Evolutionary conservation across 148 eudicot genomes (phyloP), one percentile per base, ranked within the genome.

Genomic region (Rhododendron ovatum): DNA sequence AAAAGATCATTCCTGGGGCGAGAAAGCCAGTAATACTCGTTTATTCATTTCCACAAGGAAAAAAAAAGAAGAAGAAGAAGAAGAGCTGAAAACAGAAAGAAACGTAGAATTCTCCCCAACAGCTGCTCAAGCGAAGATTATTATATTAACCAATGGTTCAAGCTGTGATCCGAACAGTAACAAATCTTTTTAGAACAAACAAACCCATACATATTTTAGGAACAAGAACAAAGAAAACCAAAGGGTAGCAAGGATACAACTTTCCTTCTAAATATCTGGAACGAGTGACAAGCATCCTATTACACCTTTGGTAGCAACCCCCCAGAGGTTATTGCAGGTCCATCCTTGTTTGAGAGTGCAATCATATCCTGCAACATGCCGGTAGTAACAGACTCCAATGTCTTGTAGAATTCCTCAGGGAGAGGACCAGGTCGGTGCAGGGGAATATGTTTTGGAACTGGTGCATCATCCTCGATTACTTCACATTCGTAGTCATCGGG

Each of bases 401-500:
- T 95, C 87, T 92, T 92, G 88, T 92, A 92, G 88, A 96, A 96
- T 90, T 96, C 99, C 88, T 91, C 94, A 0, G 98, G 98, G 22
- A 96, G 93, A 47, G 99, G 99, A 28, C 98, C 98, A 11, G 98
- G 99, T 65, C 98, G 94, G 85, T 96, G 99, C 33, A 91, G 86
- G 22, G 99, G 99, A 67, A 97, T 59, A 61, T 97, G 98, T 90
- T 94, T 93, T 18, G 98, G 99, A n/a, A 94, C 95, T 24, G 99
- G 99, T 73, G 98, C 98, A 83, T 94, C 95, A 84, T 97, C 94
- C 89, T 94, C 98, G 24, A 97, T 94, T 24, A 97, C 92, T 91
- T 97, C 99, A 86, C 98, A 94, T 85, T 94, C 98, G 50, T 94
- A 95, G 90, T 93, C 99, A 41, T 94, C 98, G 0, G 95, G 95